Base-by-base conservation (phyloP, 2,329 filamentous ascomycete species). In the Colletotrichum karsti region DNA sequence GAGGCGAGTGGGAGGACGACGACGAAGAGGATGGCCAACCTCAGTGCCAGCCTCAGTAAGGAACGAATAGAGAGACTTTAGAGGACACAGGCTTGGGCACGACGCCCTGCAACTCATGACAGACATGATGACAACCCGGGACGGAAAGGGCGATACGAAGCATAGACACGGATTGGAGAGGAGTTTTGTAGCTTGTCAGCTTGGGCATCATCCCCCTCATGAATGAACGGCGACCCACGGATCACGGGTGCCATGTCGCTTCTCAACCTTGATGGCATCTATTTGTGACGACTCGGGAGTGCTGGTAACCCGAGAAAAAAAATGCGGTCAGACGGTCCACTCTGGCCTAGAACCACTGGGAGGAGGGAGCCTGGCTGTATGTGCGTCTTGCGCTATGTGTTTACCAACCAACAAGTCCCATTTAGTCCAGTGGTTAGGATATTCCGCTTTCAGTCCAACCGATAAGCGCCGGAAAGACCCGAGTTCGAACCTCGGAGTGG, bases 41-140 rank as follows among this genome's bases (percentile, higher is more conserved):
- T 28, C 92, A 95, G 78, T 95, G 92, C 75, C 89, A 91, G 70
- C 89, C 91, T 64, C 91, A 93, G 83, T 93, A 89, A 84, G 28
- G 41, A 50, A 37, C 42, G 46, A 48, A 67, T 63, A 69, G 20
- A 62, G 20, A 62, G 30, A 57, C 28, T 55, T 62, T 63, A 69
- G 58, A 66, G 26, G 55, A 63, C 57, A 61, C 56, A 69, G 58
- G 44, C 63, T 62, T 63, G 55, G 64, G 50, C 68, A 26, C 35
- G 54, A 55, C n/a, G 65, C 64, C 64, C 41, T 48, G 51, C 39
- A 30, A 24, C 44, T 65, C 54, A 65, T 62, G 65, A 70, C 60
- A 68, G 51, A 64, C 65, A 64, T 70, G 65, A 60, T 58, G 59
- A 70, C 58, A 50, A 59, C 58, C 65, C 65, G 22, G 30, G 48